Evolutionary conservation across 2,329 filamentous ascomycete genomes (phyloP), one percentile per base, ranked within the genome.

Genomic region (Trichoderma atrobrunneum): DNA sequence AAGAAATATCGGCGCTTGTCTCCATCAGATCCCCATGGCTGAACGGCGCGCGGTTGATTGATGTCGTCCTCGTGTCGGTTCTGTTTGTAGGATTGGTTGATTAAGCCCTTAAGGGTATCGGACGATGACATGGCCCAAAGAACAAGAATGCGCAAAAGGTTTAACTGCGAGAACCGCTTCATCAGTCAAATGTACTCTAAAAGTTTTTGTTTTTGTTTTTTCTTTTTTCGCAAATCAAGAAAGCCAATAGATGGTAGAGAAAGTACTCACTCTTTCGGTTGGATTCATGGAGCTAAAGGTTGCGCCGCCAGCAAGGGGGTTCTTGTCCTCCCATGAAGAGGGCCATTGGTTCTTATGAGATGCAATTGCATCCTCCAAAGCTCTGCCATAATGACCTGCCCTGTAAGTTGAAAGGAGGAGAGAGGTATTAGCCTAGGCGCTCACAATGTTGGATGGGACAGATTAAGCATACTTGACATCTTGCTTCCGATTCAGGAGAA

Each of bases 401-500:
- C 96, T 99, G 26, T 39, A 51, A 7, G 18, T 24, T 18, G 28
- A 30, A 36, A 59, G 76, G 56, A 73, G 5, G 5, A 14, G n/a
- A 73, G 65, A 56, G 75, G 70, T 74, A 76, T 75, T 62, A 65
- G 54, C 62, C 39, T n/a, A 61, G 10, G 16, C n/a, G 16, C 69
- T 56, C 51, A 36, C 21, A 51, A 39, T 66, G 34, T 18, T 24
- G 32, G 51, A 43, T 8, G 21, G 43, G 18, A 39, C 32, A 69
- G 30, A 21, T 64, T 56, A 32, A 74, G 75, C 94, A 83, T 89
- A 98, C 96, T 99, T 97, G 80, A 98, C 93, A 84, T 97, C 95
- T 81, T 99, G 97, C 86, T 99, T 98, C 82, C 96, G 91, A 82
- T 99, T 99, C 78, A 99, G 87, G 70, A 98, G 89, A 77, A 99